These are phyloP conservation scores for Aureobasidium pullulans DNA, from an alignment of 2,329 filamentous ascomycete species.

Conservation along the genomic window DNA sequence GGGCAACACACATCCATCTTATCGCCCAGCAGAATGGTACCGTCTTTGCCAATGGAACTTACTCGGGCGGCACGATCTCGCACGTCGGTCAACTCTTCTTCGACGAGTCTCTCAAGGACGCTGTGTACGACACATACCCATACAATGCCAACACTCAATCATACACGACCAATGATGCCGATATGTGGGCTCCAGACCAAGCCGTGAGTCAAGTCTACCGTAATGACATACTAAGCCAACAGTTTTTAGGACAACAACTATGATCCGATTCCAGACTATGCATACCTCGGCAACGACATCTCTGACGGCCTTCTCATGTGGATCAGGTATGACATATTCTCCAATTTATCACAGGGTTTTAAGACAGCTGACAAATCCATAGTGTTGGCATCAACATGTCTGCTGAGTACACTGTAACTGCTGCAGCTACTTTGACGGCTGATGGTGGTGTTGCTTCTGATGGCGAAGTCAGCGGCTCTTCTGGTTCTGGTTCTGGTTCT, in stretches of 20 bases:
- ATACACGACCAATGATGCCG: slow-evolving; percentile 45
- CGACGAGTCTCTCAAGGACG: slow-evolving; percentile 49
- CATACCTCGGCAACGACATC: slow-evolving; percentile 46
- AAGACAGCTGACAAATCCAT: no score
- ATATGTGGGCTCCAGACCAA: slow-evolving; percentile 44
- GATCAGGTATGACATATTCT: slow-evolving; percentile 28
- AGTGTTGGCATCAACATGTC: slow-evolving; percentile 22
- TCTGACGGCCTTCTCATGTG: slow-evolving; percentile 47
- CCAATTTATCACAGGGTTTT: no score
- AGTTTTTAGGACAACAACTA: slow-evolving; percentile 29
- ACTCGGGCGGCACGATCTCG: slow-evolving; percentile 43
- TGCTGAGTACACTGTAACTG: not conserved
- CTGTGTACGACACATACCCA: slow-evolving; percentile 42
- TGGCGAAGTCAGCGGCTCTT: not conserved
- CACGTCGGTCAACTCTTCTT: slow-evolving; percentile 61
- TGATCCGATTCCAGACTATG: slow-evolving; percentile 53
- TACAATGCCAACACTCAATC: slow-evolving; percentile 37
- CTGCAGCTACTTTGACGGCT: slow-evolving; percentile 3
- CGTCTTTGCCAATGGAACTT: slow-evolving; percentile 43
- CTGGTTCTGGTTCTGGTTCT: no score
- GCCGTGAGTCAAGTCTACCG: slow-evolving; percentile 29
- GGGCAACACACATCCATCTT: slow-evolving; percentile 35
- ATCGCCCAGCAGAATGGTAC: slow-evolving; percentile 30
- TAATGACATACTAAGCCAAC: no score
- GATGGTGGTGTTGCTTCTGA: slow-evolving; percentile 25